Percentiles rank a stretch among this genome's conserved stretches.
Evolutionary conservation across 2,329 filamentous ascomycete species (phyloP).

Genomic region (Paecilomyces variotii): DNA sequence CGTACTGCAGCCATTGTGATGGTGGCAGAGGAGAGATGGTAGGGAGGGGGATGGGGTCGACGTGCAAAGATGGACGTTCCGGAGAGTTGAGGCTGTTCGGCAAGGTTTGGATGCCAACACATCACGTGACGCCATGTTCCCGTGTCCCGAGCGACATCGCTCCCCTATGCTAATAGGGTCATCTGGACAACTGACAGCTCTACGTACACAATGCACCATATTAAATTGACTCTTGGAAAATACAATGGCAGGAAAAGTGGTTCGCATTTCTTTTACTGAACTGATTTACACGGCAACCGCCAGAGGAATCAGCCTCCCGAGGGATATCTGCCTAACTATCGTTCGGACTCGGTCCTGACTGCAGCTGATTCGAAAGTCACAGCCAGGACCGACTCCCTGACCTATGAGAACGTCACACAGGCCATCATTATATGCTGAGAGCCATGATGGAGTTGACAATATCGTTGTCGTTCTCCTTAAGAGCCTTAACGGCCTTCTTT

Average conservation of each 20-base stretch:
- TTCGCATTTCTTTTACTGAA: slow-evolving; percentile 21
- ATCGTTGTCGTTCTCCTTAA: slow-evolving; percentile 96
- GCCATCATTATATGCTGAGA: slow-evolving; percentile 61
- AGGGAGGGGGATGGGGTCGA: slow-evolving; percentile 22
- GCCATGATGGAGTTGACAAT: slow-evolving; percentile 99
- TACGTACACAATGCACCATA: neutral
- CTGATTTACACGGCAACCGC: slow-evolving; percentile 29
- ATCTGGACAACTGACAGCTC: no score
- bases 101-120: slow-evolving; percentile 29
- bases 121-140: slow-evolving; percentile 23
- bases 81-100: slow-evolving; percentile 28
- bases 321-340: slow-evolving; percentile 19
- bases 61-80: slow-evolving; percentile 27
- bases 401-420: neutral
- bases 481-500: slow-evolving; percentile 97
- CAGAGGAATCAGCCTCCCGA: slow-evolving; percentile 14
- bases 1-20: slow-evolving; percentile 38
- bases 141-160: slow-evolving; percentile 19
- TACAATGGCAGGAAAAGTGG: slow-evolving; percentile 5
- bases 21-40: slow-evolving; percentile 16
- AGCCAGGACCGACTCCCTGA: slow-evolving; percentile 2
- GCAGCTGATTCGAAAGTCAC: slow-evolving; percentile 6
- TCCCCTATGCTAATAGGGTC: neutral
- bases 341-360: slow-evolving; percentile 22
- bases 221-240: neutral